phyloP scores from a whole-genome alignment of 306 rosid genomes.

The Casuarina equisetifolia region DNA sequence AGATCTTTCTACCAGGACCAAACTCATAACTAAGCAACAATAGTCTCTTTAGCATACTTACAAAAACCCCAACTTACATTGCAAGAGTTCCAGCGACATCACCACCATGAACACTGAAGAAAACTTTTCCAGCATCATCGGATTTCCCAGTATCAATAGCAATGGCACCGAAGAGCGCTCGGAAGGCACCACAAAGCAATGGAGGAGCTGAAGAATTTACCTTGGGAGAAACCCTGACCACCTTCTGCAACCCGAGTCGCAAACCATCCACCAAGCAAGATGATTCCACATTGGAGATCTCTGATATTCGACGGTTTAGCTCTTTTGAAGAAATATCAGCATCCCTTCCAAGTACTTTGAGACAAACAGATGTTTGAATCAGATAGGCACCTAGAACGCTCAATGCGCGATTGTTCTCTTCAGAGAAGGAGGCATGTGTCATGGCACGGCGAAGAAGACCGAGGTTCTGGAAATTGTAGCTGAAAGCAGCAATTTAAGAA shows the following conservation, averaged over 20 bases:
- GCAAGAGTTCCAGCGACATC: constrained; percentile 29
- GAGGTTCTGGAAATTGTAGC: constrained; percentile 48
- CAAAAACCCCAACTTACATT: constrained; percentile 19
- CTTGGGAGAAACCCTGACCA: constrained; percentile 62
- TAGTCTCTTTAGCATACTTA: not conserved
- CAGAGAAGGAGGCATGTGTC: constrained; percentile 82
- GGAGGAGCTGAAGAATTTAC: constrained; percentile 55
- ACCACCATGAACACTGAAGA: constrained; percentile 54
- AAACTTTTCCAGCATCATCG: constrained; percentile 53
- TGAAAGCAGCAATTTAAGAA: constrained; percentile 20
- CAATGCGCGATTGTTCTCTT: constrained; percentile 73
- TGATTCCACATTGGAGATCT: constrained; percentile 43
- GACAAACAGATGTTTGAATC: constrained; percentile 46
- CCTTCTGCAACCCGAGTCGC: constrained; percentile 51
- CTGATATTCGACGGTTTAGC: constrained; percentile 41
- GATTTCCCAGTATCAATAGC: constrained; percentile 51
- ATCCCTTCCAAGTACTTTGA: constrained; percentile 37
- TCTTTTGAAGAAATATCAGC: constrained; percentile 53
- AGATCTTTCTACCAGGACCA: not conserved
- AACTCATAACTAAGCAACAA: not conserved
- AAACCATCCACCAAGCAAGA: constrained; percentile 52
- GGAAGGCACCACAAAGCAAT: constrained; percentile 69
- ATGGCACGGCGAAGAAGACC: constrained; percentile 70
- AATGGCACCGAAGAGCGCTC: constrained; percentile 71
- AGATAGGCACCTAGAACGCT: constrained; percentile 49